Percentiles rank a stretch among this genome's conserved stretches.
phyloP scores from a whole-genome alignment of 257 asterid species.

The Capsicum rhomboideum region DNA sequence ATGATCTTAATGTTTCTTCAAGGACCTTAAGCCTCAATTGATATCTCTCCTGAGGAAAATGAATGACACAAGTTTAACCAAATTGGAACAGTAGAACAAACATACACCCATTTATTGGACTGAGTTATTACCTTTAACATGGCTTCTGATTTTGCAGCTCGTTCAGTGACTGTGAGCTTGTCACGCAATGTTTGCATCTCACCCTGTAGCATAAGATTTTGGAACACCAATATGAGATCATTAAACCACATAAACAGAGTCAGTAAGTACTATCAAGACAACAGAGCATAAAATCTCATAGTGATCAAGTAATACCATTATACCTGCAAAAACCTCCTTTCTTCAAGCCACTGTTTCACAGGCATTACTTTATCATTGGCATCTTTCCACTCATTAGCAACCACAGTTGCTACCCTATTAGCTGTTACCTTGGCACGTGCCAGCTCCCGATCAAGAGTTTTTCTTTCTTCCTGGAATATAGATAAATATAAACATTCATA shows the following conservation, averaged over 20 bases:
- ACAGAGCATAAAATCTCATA: neutral
- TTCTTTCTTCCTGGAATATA: constrained; percentile 12
- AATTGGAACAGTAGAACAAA: neutral
- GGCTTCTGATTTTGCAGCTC: constrained; percentile 88
- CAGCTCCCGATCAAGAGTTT: constrained; percentile 17
- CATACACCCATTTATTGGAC: neutral
- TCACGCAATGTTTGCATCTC: constrained; percentile 96
- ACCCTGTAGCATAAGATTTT: constrained; percentile 39
- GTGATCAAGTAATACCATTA: neutral
- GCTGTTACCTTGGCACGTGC: constrained; percentile 20
- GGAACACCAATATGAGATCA: neutral
- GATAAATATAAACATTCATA: neutral
- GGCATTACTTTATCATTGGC: constrained; percentile 98
- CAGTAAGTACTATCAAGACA: neutral
- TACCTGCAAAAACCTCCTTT: constrained; percentile 90
- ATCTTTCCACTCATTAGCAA: constrained; percentile 98
- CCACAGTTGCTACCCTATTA: constrained; percentile 62
- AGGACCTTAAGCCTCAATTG: constrained; percentile 70
- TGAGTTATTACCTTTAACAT: constrained; percentile 53
- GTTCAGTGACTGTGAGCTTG: constrained; percentile 76
- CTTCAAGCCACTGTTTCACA: constrained; percentile 95
- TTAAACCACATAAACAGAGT: neutral
- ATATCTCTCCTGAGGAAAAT: constrained; percentile 62
- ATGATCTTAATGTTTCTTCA: constrained; percentile 84
- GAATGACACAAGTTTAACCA: neutral